Conservation (phyloP, 345 rosid species). For the Populus euphratica region DNA sequence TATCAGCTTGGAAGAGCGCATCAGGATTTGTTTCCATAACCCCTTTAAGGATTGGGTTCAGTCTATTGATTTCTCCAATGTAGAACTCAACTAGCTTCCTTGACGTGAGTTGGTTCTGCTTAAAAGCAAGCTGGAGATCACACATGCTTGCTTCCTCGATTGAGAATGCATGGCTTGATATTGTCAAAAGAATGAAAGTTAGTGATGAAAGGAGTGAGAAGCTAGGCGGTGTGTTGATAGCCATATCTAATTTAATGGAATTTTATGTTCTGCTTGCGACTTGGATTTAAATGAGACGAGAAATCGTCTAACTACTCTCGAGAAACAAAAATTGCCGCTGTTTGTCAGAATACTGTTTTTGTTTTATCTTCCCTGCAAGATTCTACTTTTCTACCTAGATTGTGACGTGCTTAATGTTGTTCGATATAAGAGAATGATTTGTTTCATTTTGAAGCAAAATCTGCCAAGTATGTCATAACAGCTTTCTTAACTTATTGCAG, state of each 20-base stretch:
- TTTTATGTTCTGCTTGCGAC: background rate
- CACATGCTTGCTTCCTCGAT: constrained; percentile 44
- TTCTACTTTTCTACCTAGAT: background rate
- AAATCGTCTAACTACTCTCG: background rate
- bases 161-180: constrained; percentile 16
- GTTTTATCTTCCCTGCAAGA: background rate
- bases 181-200: constrained; percentile 4
- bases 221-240: background rate
- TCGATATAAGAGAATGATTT: too few species aligned
- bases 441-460: too few species aligned
- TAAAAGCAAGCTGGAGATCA: constrained; percentile 46
- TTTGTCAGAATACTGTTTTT: too few species aligned
- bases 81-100: constrained; percentile 53
- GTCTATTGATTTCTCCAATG: constrained; percentile 31
- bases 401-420: background rate
- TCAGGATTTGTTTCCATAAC: constrained; percentile 74
- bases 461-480: too few species aligned
- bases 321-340: too few species aligned
- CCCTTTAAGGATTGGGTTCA: constrained; percentile 48
- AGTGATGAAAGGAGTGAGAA: constrained; percentile 6
- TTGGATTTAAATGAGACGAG: background rate
- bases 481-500: background rate
- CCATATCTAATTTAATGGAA: constrained; percentile 13
- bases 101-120: constrained; percentile 47
- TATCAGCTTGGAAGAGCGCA: constrained; percentile 50